Base-by-base conservation (phyloP, 164 flowering plant species). In the Vitis labrusca region DNA sequence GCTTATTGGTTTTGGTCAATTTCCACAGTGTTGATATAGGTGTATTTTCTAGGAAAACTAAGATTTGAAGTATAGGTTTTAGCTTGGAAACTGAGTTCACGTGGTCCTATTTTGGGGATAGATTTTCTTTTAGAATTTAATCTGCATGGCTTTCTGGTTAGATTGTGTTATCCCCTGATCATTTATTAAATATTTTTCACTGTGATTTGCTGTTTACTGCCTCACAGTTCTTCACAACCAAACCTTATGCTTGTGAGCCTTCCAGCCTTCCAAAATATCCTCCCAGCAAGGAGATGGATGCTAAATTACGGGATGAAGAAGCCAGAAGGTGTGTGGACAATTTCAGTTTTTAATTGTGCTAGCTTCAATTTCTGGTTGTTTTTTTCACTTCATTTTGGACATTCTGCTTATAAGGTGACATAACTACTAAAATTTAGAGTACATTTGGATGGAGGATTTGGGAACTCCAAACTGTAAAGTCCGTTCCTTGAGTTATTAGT, bases 211-310 rank as follows among this genome's bases (percentile, higher is more conserved):
- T 61, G 17, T 29, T 68, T 37, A 4, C 48, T 52, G 63, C 64
- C 50, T 76, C 82, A 70, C 84, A 92, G 97, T 92, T 91, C 74
- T 94, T 94, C 75, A 78, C 84, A 10, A 88, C 91, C 19, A 79
- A 84, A 74, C 98, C 98, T 69, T 85, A 82, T 81, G 97, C 97
- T 50, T 94, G 98, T 77, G 97, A 93, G 2, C 98, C 98, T 58
- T 90, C 95, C 15, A 93, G 89, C 77, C 90, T 93, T 66, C 98
- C 98, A 62, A 89, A 90, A 74, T 93, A 93, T 78, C 97, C 97
- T 59, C 98, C 98, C 50, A 94, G 88, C 85, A 94, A 94, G 77
- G 98, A 94, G 81, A 94, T 94, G 89, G 98, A 94, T 84, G 96
- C 97, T 17, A 94, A 94, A 73, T 79, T 86, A 48, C 88, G 97